phyloP scores from a whole-genome alignment of 805 yeast species.

The Pichia exigua region DNA sequence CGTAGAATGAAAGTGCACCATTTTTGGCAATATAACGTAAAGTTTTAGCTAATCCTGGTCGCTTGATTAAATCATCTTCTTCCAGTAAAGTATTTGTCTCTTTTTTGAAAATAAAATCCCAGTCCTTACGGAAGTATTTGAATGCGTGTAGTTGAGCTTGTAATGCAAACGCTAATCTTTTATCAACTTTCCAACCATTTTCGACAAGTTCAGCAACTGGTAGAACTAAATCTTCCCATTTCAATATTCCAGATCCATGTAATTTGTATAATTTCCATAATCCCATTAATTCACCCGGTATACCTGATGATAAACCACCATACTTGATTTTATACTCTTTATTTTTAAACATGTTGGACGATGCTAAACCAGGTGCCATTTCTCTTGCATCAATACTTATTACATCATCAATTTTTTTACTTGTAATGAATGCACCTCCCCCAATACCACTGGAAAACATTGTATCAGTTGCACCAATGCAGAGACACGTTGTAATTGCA shows the following conservation, averaged over 20 bases:
- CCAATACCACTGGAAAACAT: constrained; percentile 92
- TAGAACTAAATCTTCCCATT: constrained; percentile 64
- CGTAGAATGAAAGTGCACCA: constrained; percentile 79
- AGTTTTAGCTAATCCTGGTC: constrained; percentile 61
- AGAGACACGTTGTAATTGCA: constrained; percentile 78
- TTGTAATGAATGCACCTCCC: constrained; percentile 77
- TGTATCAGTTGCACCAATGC: constrained; percentile 78
- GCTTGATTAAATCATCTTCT: constrained; percentile 51
- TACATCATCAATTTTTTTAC: constrained; percentile 35
- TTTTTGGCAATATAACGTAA: constrained; percentile 60
- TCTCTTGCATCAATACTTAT: constrained; percentile 81
- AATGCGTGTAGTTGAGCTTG: constrained; percentile 28
- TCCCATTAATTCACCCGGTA: constrained; percentile 90
- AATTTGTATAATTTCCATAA: constrained; percentile 48
- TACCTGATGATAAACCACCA: constrained; percentile 85
- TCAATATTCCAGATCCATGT: constrained; percentile 64
- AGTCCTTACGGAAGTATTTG: constrained; percentile 32
- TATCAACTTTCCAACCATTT: constrained; percentile 53
- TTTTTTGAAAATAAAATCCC: constrained; percentile 47
- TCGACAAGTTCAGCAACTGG: constrained; percentile 67
- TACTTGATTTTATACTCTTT: constrained; percentile 45
- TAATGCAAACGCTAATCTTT: constrained; percentile 37
- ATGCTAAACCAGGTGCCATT: constrained; percentile 63
- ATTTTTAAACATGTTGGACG: constrained; percentile 53
- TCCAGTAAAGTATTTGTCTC: constrained; percentile 26